These are phyloP conservation scores for Cryphonectria parasitica DNA, from an alignment of 2,329 filamentous ascomycete genomes.

Conservation along the genomic window DNA sequence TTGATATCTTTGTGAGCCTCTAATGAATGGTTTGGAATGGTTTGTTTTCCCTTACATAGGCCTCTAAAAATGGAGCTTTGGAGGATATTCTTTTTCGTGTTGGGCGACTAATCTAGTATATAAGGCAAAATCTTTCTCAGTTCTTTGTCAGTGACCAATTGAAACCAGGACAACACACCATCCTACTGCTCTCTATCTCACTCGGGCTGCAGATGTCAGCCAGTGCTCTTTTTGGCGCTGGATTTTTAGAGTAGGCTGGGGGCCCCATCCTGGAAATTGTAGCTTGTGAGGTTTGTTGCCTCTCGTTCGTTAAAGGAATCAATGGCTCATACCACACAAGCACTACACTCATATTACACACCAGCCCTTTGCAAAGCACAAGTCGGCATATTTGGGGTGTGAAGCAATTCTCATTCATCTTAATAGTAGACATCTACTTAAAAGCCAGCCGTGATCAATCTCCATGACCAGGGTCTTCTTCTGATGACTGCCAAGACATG, in stretches of 20 bases:
- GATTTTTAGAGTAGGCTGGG: neutral
- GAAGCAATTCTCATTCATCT: constrained; percentile 9
- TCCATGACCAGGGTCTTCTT: neutral
- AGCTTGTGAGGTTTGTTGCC: neutral
- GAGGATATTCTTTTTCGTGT: neutral
- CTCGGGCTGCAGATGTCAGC: neutral
- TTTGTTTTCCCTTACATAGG: constrained; percentile 3
- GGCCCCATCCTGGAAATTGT: neutral
- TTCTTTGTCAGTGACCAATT: neutral
- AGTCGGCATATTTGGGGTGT: neutral
- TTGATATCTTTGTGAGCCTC: neutral
- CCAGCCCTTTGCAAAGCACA: neutral
- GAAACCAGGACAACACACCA: neutral
- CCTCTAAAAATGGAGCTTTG: neutral
- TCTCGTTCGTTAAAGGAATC: neutral
- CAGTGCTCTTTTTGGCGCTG: neutral
- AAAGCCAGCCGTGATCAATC: neutral
- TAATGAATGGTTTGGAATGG: neutral
- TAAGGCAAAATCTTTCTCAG: neutral
- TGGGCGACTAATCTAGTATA: neutral
- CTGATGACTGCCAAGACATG: neutral
- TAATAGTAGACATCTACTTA: constrained; percentile 6
- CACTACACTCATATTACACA: neutral
- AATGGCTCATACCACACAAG: neutral
- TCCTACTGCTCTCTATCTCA: neutral